A percentile compares a stretch with the other conserved stretches of the same genome.
Evolutionary conservation across 1,284 basidiomycete genomes (phyloP).

Genomic region (Apiotrichum brassicae): DNA sequence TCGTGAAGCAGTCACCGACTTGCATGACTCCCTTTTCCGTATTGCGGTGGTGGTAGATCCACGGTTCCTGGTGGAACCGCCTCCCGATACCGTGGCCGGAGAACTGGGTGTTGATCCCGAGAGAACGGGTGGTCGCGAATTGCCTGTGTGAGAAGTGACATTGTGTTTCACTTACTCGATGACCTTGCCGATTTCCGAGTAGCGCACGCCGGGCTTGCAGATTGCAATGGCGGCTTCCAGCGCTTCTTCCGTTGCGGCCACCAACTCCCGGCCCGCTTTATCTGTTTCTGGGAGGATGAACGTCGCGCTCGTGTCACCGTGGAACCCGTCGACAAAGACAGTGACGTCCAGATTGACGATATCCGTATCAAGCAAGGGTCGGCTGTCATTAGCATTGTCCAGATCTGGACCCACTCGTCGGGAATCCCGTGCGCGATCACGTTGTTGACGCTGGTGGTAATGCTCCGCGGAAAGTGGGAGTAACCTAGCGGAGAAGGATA

Average conservation of each 20-base stretch:
- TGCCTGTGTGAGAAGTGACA: slow-evolving; percentile 28
- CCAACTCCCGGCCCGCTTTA: slow-evolving; percentile 57
- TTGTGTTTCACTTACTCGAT: slow-evolving; percentile 54
- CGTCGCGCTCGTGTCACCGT: slow-evolving; percentile 78
- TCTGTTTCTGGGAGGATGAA: slow-evolving; percentile 74
- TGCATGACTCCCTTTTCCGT: slow-evolving; percentile 69
- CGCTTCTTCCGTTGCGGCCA: slow-evolving; percentile 59
- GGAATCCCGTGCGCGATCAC: slow-evolving; percentile 65
- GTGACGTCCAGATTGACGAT: slow-evolving; percentile 82
- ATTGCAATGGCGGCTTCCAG: slow-evolving; percentile 64
- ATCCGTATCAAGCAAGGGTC: slow-evolving; percentile 69
- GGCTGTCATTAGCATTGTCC: slow-evolving; percentile 48
- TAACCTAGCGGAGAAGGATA: slow-evolving; percentile 86
- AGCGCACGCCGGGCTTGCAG: slow-evolving; percentile 69
- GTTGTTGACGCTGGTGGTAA: slow-evolving; percentile 78
- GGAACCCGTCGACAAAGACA: slow-evolving; percentile 67
- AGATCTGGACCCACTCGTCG: slow-evolving; percentile 58
- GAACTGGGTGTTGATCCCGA: slow-evolving; percentile 64
- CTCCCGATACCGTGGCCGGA: slow-evolving; percentile 72
- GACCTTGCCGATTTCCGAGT: slow-evolving; percentile 65
- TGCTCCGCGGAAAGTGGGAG: slow-evolving; percentile 72
- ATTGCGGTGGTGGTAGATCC: slow-evolving; percentile 73
- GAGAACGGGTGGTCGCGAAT: slow-evolving; percentile 46
- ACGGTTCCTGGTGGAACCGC: slow-evolving; percentile 75
- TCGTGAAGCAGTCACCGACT: slow-evolving; percentile 81